Evolutionary conservation across 352 stramenopile genomes (phyloP).

Genomic region (Pythium angustatum): DNA sequence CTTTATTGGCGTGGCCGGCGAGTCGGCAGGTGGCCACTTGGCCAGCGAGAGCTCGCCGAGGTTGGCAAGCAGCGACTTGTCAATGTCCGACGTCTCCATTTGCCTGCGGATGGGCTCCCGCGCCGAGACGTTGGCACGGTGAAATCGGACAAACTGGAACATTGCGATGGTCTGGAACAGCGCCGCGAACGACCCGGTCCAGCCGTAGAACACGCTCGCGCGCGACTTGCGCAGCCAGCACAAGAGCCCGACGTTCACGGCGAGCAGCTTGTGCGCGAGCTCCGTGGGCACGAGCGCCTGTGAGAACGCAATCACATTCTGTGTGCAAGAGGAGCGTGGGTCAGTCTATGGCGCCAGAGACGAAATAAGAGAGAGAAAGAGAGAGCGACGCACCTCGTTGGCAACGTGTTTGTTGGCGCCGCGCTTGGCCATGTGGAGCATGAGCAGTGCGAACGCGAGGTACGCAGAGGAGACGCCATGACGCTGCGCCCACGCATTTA

Average conservation of each 20-base stretch:
- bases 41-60: constrained; percentile 52
- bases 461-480: constrained; percentile 30
- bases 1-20: no score
- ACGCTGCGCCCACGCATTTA: constrained; percentile 20
- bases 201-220: constrained; percentile 40
- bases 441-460: constrained; percentile 29
- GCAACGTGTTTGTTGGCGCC: constrained; percentile 27
- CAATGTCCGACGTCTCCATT: constrained; percentile 40
- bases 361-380: neutral
- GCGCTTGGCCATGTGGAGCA: constrained; percentile 31
- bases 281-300: constrained; percentile 56
- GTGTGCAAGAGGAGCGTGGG: neutral
- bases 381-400: constrained; percentile 19
- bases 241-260: constrained; percentile 45
- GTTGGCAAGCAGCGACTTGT: constrained; percentile 27
- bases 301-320: constrained; percentile 52
- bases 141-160: constrained; percentile 41
- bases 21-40: no score
- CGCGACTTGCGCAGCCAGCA: constrained; percentile 50
- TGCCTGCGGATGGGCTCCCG: constrained; percentile 45
- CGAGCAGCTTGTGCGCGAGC: constrained; percentile 59
- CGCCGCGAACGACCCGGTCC: constrained; percentile 48
- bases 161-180: constrained; percentile 52
- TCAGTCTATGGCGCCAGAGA: neutral
- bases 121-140: constrained; percentile 43